Evolutionary conservation across 75 land plant species (phyloP).

Genomic region (Ceratopteris richardii): DNA sequence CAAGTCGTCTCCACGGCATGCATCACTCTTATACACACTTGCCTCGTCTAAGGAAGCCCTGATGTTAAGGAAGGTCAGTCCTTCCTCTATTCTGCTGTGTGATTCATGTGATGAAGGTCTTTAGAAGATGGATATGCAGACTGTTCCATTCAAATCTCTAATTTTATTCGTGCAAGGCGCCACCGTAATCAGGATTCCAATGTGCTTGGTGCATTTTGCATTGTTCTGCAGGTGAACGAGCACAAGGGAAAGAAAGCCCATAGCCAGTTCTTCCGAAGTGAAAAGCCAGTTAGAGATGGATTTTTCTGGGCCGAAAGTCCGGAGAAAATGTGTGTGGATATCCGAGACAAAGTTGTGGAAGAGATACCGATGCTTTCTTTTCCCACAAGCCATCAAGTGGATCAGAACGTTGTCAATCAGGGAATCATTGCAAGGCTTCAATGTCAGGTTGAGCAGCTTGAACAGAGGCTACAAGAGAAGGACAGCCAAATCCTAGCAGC

Average conservation of each 20-base stretch:
- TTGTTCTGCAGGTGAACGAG: neutral
- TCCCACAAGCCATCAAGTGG: neutral
- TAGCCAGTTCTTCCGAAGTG: neutral
- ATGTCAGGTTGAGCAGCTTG: neutral
- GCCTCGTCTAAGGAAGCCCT: conserved; percentile 41
- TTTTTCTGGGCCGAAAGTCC: neutral
- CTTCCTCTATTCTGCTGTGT: neutral
- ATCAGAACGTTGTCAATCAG: neutral
- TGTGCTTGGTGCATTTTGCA: no score
- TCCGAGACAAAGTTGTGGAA: neutral
- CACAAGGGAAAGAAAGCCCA: neutral
- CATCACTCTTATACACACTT: conserved; percentile 61
- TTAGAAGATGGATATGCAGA: no score
- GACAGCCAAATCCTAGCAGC: neutral
- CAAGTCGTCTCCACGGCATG: conserved; percentile 42
- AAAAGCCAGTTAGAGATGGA: neutral
- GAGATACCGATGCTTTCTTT: conserved; percentile 6
- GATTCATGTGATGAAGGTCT: neutral
- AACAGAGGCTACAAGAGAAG: neutral
- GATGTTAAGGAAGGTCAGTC: conserved; percentile 31
- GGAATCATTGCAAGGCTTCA: neutral
- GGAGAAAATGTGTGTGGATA: neutral
- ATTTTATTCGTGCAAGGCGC: no score
- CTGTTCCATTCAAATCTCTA: no score
- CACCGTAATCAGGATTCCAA: no score